These are phyloP conservation scores for Nemania serpens DNA, from an alignment of 2,329 filamentous ascomycete genomes.

Conservation along the genomic window DNA sequence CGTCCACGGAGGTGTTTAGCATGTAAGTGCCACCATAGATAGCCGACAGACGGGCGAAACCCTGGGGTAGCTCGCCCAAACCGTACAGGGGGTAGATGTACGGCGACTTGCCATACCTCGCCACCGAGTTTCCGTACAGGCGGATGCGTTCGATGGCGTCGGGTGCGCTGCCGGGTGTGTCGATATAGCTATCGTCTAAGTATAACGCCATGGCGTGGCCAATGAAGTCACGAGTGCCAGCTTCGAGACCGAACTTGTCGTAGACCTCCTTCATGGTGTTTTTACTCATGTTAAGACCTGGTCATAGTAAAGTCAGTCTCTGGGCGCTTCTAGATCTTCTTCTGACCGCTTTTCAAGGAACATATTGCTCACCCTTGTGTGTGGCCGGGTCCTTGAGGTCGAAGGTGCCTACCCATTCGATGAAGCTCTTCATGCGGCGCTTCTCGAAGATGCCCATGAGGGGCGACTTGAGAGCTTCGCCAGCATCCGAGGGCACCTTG, in stretches of 20 bases:
- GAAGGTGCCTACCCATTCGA: slow-evolving; percentile 92
- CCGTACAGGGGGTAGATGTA: slow-evolving; percentile 99
- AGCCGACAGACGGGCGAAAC: slow-evolving; percentile 94
- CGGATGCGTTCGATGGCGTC: slow-evolving; percentile 91
- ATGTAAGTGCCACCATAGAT: slow-evolving; percentile 99
- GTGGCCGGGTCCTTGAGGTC: slow-evolving; percentile 79
- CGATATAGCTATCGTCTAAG: slow-evolving; percentile 86
- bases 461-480: slow-evolving; percentile 86
- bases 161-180: slow-evolving; percentile 70
- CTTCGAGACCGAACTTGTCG: slow-evolving; percentile 94
- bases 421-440: slow-evolving; percentile 92
- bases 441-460: slow-evolving; percentile 99
- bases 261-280: slow-evolving; percentile 98
- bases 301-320: slow-evolving; percentile 13
- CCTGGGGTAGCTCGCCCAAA: slow-evolving; percentile 94
- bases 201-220: slow-evolving; percentile 98
- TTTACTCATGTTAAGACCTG: slow-evolving; percentile 77
- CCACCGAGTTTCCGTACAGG: slow-evolving; percentile 96
- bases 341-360: neutral
- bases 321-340: neutral
- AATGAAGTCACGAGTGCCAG: slow-evolving; percentile 89
- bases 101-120: slow-evolving; percentile 95
- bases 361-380: slow-evolving; percentile 76
- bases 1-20: slow-evolving; percentile 94
- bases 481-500: slow-evolving; percentile 93